These are phyloP conservation scores for Fusarium luffae DNA, from an alignment of 2,329 filamentous ascomycete genomes.

Conservation along the genomic window DNA sequence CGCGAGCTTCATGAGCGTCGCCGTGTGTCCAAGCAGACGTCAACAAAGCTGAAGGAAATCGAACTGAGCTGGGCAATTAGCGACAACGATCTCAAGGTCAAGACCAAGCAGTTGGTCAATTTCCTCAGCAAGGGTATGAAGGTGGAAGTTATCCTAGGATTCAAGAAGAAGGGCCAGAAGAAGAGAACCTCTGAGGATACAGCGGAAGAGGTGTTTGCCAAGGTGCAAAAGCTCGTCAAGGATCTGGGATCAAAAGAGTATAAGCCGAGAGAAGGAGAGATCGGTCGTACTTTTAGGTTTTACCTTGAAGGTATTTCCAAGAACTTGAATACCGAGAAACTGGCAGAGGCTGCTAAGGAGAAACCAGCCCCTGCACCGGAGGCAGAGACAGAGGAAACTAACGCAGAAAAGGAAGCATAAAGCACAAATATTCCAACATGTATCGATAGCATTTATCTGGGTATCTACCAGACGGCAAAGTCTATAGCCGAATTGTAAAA, in stretches of 20 bases:
- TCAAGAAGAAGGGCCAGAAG: slow-evolving; percentile 68
- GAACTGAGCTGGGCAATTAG: slow-evolving; percentile 92
- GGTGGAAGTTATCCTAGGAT: slow-evolving; percentile 78
- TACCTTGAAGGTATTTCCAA: slow-evolving; percentile 53
- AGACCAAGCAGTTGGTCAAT: slow-evolving; percentile 71
- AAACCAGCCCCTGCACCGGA: neutral
- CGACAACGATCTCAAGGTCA: slow-evolving; percentile 77
- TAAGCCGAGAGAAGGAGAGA: slow-evolving; percentile 57
- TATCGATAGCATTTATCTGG: slow-evolving; percentile 39
- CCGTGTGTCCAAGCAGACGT: slow-evolving; percentile 55
- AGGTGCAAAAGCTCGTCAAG: slow-evolving; percentile 51
- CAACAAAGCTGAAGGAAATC: slow-evolving; percentile 73
- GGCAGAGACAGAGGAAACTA: neutral
- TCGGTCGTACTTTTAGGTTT: slow-evolving; percentile 58
- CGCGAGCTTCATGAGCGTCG: slow-evolving; percentile 58
- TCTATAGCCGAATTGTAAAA: slow-evolving; percentile 34
- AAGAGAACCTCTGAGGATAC: slow-evolving; percentile 70
- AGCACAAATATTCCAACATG: slow-evolving; percentile 13
- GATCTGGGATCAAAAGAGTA: slow-evolving; percentile 56
- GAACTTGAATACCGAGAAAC: slow-evolving; percentile 7
- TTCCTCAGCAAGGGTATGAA: slow-evolving; percentile 80
- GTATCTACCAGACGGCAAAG: slow-evolving; percentile 37
- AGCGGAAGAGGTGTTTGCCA: slow-evolving; percentile 65
- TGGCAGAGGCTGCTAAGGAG: neutral
- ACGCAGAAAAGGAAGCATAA: slow-evolving; percentile 2